These are phyloP conservation scores for Haplographium delicatum DNA, from an alignment of 495 filamentous ascomycete species.

Conservation along the genomic window DNA sequence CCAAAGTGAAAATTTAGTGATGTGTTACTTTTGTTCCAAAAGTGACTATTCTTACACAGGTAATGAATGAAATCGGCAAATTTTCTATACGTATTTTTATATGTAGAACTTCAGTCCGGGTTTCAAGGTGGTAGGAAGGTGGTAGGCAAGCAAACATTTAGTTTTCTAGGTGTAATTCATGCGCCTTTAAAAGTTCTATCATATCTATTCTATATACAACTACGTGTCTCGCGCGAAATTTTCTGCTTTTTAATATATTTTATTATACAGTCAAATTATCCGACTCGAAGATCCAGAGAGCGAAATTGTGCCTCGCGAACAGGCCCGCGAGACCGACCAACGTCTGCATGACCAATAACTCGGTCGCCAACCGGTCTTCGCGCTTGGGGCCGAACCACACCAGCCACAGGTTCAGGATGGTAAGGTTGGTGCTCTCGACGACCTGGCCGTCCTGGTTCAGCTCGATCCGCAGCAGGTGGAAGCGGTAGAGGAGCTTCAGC, in stretches of 20 bases:
- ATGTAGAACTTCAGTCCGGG: too few species aligned
- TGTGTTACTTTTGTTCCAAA: too few species aligned
- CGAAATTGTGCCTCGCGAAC: constrained; percentile 78
- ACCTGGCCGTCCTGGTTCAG: constrained; percentile 63
- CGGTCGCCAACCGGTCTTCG: constrained; percentile 75
- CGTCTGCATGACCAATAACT: constrained; percentile 69
- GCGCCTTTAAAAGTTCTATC: too few species aligned
- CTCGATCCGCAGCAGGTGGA: constrained; percentile 61
- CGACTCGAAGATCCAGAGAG: constrained; percentile 74
- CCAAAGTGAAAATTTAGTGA: too few species aligned
- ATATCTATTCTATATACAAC: neutral
- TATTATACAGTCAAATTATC: constrained; percentile 57
- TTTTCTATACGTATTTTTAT: too few species aligned
- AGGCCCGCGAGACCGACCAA: constrained; percentile 72
- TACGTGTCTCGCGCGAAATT: neutral
- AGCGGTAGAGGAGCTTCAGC: constrained; percentile 57
- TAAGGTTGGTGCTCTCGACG: constrained; percentile 81
- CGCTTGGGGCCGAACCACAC: constrained; percentile 91
- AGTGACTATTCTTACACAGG: too few species aligned
- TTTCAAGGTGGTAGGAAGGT: too few species aligned
- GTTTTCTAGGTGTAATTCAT: too few species aligned
- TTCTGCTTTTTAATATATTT: neutral
- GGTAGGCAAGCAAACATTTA: too few species aligned
- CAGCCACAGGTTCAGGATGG: constrained; percentile 90
- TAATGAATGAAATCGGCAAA: too few species aligned